phyloP scores from a whole-genome alignment of 345 rosid species.

The Bruguiera parviflora region DNA sequence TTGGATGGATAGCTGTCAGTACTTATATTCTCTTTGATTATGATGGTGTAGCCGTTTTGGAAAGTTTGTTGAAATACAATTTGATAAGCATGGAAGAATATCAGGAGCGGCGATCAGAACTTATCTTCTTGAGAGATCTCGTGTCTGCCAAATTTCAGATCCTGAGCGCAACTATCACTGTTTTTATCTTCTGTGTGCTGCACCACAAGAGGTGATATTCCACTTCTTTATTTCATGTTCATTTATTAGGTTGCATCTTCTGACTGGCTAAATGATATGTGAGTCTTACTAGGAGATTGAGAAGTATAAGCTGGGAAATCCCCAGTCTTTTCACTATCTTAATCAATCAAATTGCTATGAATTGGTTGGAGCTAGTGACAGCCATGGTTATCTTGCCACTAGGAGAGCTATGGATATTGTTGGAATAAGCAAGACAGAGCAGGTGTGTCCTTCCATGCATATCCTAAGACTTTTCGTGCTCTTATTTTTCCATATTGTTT shows the following conservation, averaged over 20 bases:
- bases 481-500: neutral
- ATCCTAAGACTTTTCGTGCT: slow-evolving; percentile 4
- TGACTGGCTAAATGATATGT: slow-evolving; percentile 22
- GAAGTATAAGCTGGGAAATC: slow-evolving; percentile 76
- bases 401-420: slow-evolving; percentile 88
- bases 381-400: slow-evolving; percentile 65
- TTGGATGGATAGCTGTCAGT: neutral
- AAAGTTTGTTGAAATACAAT: slow-evolving; percentile 92
- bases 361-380: slow-evolving; percentile 70
- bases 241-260: slow-evolving; percentile 8
- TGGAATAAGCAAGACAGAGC: slow-evolving; percentile 71
- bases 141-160: slow-evolving; percentile 92
- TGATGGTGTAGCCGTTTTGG: slow-evolving; percentile 74
- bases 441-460: slow-evolving; percentile 45
- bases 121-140: slow-evolving; percentile 92
- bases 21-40: slow-evolving; percentile 11
- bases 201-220: slow-evolving; percentile 60
- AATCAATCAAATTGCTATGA: slow-evolving; percentile 84
- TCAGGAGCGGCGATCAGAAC: slow-evolving; percentile 96
- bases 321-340: slow-evolving; percentile 86
- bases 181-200: slow-evolving; percentile 89
- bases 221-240: slow-evolving; percentile 6
- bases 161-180: slow-evolving; percentile 94
- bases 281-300: slow-evolving; percentile 59
- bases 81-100: slow-evolving; percentile 70